phyloP scores from a whole-genome alignment of 139 green algal species.

The Chlamydomonas schloesseri region DNA sequence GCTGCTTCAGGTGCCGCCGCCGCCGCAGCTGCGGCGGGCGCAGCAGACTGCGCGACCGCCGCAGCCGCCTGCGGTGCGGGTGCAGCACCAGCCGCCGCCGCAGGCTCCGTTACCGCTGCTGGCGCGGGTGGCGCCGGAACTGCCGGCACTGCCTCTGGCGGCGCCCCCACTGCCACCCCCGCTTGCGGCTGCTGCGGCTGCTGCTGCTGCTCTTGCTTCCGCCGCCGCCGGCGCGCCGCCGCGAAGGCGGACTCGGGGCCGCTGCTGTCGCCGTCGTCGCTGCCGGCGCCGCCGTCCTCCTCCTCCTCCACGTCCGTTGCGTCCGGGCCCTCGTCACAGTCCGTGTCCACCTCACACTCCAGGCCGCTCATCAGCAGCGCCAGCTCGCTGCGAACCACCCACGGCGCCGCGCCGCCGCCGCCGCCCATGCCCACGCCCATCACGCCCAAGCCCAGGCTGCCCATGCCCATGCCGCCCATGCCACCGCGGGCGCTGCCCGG shows the following conservation, averaged over 20 bases:
- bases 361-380: neutral
- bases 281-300: too few relatives aligned
- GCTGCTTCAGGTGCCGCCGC: neutral
- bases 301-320: constrained; percentile 19
- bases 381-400: constrained; percentile 11
- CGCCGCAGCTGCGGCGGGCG: too few relatives aligned
- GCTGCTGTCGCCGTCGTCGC: neutral
- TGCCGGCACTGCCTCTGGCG: neutral
- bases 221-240: neutral
- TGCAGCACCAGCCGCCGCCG: too few relatives aligned
- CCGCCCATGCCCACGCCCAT: neutral
- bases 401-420: neutral
- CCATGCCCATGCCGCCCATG: neutral
- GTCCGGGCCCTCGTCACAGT: constrained; percentile 24
- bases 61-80: too few relatives aligned
- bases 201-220: neutral
- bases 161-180: too few relatives aligned
- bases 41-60: too few relatives aligned
- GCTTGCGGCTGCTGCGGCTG: too few relatives aligned
- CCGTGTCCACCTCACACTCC: constrained; percentile 27
- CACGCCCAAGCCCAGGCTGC: neutral
- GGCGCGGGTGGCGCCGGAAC: neutral
- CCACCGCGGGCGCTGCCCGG: neutral
- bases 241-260: neutral
- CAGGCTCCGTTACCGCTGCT: neutral